phyloP scores from a whole-genome alignment of 73 alveolate genomes.

The Breviolum minutum region DNA sequence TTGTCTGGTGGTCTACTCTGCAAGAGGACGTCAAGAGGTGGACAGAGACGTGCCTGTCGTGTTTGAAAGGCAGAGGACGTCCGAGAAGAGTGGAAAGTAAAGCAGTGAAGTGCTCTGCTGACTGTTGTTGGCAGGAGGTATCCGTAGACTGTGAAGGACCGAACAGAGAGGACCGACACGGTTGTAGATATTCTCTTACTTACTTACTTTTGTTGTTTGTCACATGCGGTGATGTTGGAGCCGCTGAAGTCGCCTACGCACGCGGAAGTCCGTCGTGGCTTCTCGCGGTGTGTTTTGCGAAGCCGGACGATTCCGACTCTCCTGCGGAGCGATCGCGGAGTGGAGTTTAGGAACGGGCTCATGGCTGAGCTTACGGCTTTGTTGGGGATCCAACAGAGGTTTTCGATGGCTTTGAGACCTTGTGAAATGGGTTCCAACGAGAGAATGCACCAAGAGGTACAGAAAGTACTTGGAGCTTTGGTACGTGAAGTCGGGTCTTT shows the following conservation, averaged over 20 bases:
- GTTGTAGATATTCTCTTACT: not conserved
- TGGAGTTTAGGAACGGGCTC: not conserved
- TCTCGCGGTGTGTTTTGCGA: not conserved
- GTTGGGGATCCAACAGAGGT: not conserved
- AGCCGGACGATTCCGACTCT: not conserved
- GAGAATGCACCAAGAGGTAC: slow-evolving; percentile 21
- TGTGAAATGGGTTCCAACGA: slow-evolving; percentile 47
- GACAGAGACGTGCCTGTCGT: not conserved
- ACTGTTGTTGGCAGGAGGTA: not conserved
- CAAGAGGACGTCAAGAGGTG: not conserved
- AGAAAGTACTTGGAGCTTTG: not conserved
- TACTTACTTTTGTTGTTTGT: slow-evolving; percentile 20
- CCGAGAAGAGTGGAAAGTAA: not conserved
- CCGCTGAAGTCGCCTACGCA: slow-evolving; percentile 14
- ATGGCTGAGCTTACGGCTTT: not conserved
- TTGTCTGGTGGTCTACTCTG: not conserved
- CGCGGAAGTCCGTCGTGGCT: slow-evolving; percentile 2
- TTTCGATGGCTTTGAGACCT: not conserved
- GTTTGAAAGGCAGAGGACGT: not conserved
- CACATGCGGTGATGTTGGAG: slow-evolving; percentile 33
- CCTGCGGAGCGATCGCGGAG: not conserved
- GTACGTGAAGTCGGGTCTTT: not conserved
- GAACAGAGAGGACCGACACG: slow-evolving; percentile 2
- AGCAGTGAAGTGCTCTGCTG: not conserved
- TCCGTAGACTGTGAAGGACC: slow-evolving; percentile 52